Base-by-base conservation (phyloP, 345 rosid species). In the Brassica juncea region DNA sequence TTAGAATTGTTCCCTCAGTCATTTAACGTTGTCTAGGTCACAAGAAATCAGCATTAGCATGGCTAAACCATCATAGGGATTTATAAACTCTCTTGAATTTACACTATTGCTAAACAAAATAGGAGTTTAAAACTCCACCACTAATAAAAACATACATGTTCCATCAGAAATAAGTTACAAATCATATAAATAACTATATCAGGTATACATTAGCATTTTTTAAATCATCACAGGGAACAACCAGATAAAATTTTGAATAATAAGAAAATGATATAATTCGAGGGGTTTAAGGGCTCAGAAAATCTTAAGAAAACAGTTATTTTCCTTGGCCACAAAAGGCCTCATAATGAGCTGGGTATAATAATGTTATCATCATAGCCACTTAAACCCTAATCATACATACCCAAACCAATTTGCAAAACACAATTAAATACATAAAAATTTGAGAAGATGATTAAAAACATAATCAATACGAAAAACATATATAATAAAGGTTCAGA, bases 331-430 rank as follows among this genome's bases (percentile, higher is more conserved):
- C 77, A 30, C 66, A 77, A 68, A 31, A 82, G 86, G 89, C 19
- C 89, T 86, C 87, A 77, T 84, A 86, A 80, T 86, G 89, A 86
- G 89, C 89, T 86, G 89, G 89, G 89, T 23, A 81, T 84, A 70
- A 59, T 60, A 34, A 64, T 49, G 70, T 70, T 83, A 84, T 86
- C 87, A 83, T 86, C 87, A 81, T 68, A 14, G 77, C 83, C 83
- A 49, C 32, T 57, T 65, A 10, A 76, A 57, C 64, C 73, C 60
- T 27, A 39, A 8, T 8, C 27, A 15, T 27, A 37, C 25, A 23
- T 23, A 1, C 6, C 62, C 64, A 52, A 15, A 21, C 5, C 10
- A 32, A n/a, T 8, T 2, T 5, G 15, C 42, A 7, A 5, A 2
- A 4, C 28, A 21, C 4, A 58, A 58, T 21, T 21, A 31, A 16